Evolutionary conservation across 805 yeast species (phyloP), one percentile per base, ranked within the genome.

Genomic region (Pichia heedii): DNA sequence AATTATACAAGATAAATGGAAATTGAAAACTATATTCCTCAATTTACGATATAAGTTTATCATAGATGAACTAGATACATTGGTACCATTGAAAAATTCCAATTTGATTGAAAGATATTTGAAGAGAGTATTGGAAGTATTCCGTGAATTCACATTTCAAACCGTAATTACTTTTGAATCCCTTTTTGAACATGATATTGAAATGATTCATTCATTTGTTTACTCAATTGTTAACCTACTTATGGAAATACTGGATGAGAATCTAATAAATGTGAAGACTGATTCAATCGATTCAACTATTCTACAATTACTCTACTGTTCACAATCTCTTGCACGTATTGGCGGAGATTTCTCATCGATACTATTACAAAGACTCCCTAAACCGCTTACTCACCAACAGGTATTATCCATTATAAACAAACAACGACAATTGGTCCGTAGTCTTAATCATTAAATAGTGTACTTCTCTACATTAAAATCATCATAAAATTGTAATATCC

Each of bases 271-370:
- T 8, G 13, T 29, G 3, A 12, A 29, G 5, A 12, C 12, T 5
- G 32, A 29, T 13, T 29, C 32, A 13, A 13, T 29, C 7, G 32
- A 29, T 29, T 29, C 32, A 3, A 29, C 32, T 20, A 74, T 89
- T 50, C 64, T 90, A 29, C 98, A 90, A 62, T 63, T 89, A 33
- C 79, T 86, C 1, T 90, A 89, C 63, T 85, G 96, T 51, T 82
- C 95, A n/a, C 87, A 83, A 57, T 81, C 95, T 32, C 67, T 90
- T 41, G 79, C 83, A 1, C 68, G 88, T 49, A 75, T 77, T 19
- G 81, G 84, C 13, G 77, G 76, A 4, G 85, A 83, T 52, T 84
- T 85, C 6, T 5, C 32, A 4, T 12, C 32, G 8, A 4, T 29
- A 15, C 32, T 29, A 13, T 16, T 29, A 2, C 58, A 81, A 84